A percentile compares a stretch with the other conserved stretches of the same genome.
Conservation (phyloP, 441 rosid genomes). For the Flueggea neowawraea region DNA sequence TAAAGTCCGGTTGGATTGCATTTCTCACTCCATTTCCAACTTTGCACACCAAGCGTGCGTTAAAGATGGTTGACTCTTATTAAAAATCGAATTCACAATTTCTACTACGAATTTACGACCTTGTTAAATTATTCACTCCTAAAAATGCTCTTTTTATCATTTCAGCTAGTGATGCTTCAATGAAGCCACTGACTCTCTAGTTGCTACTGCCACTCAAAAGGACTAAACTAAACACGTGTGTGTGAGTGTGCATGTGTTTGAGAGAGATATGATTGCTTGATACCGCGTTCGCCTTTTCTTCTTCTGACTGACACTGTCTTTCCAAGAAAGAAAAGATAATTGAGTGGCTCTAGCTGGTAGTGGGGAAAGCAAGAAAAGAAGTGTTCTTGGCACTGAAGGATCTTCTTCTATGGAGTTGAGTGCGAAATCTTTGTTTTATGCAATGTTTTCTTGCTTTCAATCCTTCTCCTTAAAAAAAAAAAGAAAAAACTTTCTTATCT, state of each 20-base stretch:
- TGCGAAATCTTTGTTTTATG: slow-evolving; percentile 38
- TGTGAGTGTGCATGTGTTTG: slow-evolving; percentile 3
- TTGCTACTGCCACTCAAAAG: not conserved
- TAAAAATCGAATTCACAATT: too few relatives aligned
- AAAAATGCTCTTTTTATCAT: too few relatives aligned
- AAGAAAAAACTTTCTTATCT: not conserved
- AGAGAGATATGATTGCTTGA: slow-evolving; percentile 16
- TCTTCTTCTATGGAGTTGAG: slow-evolving; percentile 18
- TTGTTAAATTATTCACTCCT: too few relatives aligned
- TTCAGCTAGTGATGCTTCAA: too few relatives aligned
- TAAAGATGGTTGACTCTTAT: too few relatives aligned
- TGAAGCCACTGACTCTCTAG: too few relatives aligned
- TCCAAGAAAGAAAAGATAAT: slow-evolving; percentile 4
- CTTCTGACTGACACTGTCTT: slow-evolving; percentile 1
- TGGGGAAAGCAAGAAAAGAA: slow-evolving; percentile 27
- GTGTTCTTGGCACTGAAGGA: slow-evolving; percentile 9
- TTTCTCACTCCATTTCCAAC: too few relatives aligned
- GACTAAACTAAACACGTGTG: slow-evolving; percentile 12
- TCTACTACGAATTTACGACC: too few relatives aligned
- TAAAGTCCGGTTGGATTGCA: too few relatives aligned
- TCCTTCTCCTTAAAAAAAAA: not conserved
- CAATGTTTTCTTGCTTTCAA: slow-evolving; percentile 13
- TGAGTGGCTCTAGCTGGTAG: slow-evolving; percentile 24
- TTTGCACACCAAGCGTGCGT: too few relatives aligned
- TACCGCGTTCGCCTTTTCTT: slow-evolving; percentile 10